Evolutionary conservation across 305 asterid species (phyloP).

Genomic region (Rubia tinctorum): DNA sequence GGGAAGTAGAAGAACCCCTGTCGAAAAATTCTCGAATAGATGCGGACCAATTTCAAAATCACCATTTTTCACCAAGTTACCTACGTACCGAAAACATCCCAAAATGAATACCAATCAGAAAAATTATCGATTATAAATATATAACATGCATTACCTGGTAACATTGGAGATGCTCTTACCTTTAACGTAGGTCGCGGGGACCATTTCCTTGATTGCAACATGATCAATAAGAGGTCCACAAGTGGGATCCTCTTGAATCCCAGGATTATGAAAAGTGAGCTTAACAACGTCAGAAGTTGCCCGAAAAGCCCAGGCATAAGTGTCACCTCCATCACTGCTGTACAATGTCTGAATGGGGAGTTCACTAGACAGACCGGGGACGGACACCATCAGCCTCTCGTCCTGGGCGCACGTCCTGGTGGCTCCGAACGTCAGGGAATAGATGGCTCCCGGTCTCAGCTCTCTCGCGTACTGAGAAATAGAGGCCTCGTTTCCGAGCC

Average conservation of each 20-base stretch:
- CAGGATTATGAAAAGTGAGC: constrained; percentile 66
- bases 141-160: too few relatives aligned
- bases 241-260: constrained; percentile 72
- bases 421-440: constrained; percentile 59
- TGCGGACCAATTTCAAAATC: constrained; percentile 76
- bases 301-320: constrained; percentile 68
- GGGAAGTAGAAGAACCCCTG: constrained; percentile 70
- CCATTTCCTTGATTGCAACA: constrained; percentile 66
- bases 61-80: constrained; percentile 71
- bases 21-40: constrained; percentile 70
- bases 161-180: constrained; percentile 27
- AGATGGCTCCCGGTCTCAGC: constrained; percentile 34
- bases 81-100: constrained; percentile 29
- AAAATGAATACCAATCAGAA: too few relatives aligned
- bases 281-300: constrained; percentile 43
- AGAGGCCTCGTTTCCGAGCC: constrained; percentile 75
- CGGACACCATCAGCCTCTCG: constrained; percentile 56
- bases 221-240: constrained; percentile 80
- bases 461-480: constrained; percentile 42
- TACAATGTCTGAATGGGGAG: constrained; percentile 76
- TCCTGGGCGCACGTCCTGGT: constrained; percentile 84
- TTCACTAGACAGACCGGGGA: constrained; percentile 43
- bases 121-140: too few relatives aligned
- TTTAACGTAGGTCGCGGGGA: constrained; percentile 28
- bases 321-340: constrained; percentile 70